A percentile compares a stretch with the other conserved stretches of the same genome.
These are phyloP conservation scores for Eucalyptus sp. DNA, from an alignment of 345 rosid species.

Conservation along the genomic window DNA sequence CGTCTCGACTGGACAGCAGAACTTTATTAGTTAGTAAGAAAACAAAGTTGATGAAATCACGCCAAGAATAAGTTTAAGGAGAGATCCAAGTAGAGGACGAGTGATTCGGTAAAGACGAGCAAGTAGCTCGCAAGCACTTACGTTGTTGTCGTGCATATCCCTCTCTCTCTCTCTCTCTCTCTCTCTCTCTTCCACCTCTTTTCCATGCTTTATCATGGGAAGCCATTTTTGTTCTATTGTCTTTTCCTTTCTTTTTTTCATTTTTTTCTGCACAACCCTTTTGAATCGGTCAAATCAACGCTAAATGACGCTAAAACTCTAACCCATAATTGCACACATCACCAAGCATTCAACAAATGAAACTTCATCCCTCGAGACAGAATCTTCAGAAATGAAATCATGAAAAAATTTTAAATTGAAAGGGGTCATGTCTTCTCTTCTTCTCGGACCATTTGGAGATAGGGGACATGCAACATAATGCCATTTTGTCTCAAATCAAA, in stretches of 20 bases:
- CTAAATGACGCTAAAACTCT: not conserved
- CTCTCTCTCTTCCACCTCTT: not conserved
- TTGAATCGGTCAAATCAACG: not conserved
- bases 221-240: not conserved
- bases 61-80: not conserved
- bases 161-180: not conserved
- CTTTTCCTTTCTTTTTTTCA: not conserved
- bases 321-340: not conserved
- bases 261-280: not conserved
- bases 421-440: not conserved
- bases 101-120: conserved; percentile 5
- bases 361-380: not conserved
- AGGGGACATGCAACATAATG: not conserved
- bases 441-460: not conserved
- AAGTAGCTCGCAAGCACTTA: not conserved
- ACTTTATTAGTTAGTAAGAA: not conserved
- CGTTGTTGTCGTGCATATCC: conserved; percentile 13
- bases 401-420: not conserved
- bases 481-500: not conserved
- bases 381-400: not conserved
- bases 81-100: not conserved
- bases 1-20: not conserved
- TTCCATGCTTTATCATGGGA: not conserved
- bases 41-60: not conserved
- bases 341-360: not conserved